These are phyloP conservation scores for Cornus suecica DNA, from an alignment of 148 eudicot species.

Conservation along the genomic window DNA sequence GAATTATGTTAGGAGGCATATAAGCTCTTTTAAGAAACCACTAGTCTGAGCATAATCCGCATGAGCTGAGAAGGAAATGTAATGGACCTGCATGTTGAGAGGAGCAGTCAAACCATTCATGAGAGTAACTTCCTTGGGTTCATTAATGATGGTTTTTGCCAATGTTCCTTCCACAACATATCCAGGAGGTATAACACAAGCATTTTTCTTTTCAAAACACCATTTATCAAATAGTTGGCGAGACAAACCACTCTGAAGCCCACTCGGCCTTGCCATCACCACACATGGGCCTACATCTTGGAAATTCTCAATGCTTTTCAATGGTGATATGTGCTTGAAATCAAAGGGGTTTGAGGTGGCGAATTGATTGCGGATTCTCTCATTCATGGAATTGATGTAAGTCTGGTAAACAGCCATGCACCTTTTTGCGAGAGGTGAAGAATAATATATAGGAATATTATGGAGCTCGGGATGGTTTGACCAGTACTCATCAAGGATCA, in stretches of 20 bases:
- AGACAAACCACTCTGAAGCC: conserved; percentile 90
- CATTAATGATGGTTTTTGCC: conserved; percentile 85
- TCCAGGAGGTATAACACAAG: conserved; percentile 93
- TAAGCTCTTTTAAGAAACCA: conserved; percentile 75
- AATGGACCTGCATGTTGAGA: conserved; percentile 83
- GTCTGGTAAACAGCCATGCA: conserved; percentile 96
- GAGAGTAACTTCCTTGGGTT: conserved; percentile 89
- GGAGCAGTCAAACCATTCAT: conserved; percentile 83
- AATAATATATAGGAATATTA: conserved; percentile 84
- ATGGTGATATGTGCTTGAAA: conserved; percentile 76
- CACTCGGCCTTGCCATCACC: conserved; percentile 93
- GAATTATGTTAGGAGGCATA: conserved; percentile 91
- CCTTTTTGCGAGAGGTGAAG: conserved; percentile 89
- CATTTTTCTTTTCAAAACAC: conserved; percentile 85
- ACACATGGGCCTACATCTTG: conserved; percentile 87
- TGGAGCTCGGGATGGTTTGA: conserved; percentile 88
- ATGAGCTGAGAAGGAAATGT: conserved; percentile 96
- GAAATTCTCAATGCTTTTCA: conserved; percentile 77
- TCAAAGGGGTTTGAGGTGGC: conserved; percentile 85
- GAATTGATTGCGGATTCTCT: conserved; percentile 81
- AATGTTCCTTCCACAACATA: conserved; percentile 88
- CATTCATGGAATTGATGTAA: conserved; percentile 91
- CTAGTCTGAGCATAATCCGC: conserved; percentile 90
- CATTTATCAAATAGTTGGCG: conserved; percentile 92
- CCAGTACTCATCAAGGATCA: conserved; percentile 95